phyloP scores from a whole-genome alignment of 805 yeast genomes.

The Cyberlindnera bimundalis region DNA sequence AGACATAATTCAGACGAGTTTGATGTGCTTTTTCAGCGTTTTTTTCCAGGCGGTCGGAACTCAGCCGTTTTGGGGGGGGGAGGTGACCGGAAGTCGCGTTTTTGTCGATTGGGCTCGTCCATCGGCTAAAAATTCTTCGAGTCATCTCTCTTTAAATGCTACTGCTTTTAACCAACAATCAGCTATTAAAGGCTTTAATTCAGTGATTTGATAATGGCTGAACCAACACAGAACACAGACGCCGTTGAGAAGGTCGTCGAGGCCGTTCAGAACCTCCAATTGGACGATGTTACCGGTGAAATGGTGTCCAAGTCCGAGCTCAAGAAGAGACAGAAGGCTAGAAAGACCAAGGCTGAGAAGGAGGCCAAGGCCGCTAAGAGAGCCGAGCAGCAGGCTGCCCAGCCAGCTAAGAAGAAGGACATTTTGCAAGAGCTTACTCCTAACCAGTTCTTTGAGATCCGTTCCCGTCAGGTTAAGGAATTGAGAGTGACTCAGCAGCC shows the following conservation, averaged over 20 bases:
- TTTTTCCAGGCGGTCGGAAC: not conserved
- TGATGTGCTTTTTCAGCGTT: not conserved
- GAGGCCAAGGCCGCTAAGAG: conserved; percentile 80
- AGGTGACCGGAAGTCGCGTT: too few relatives aligned
- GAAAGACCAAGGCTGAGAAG: conserved; percentile 83
- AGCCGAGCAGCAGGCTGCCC: conserved; percentile 39
- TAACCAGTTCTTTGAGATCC: conserved; percentile 88
- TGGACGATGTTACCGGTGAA: conserved; percentile 96
- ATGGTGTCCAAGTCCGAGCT: conserved; percentile 94
- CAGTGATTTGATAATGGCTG: not conserved
- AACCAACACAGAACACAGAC: too few relatives aligned
- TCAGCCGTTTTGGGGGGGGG: too few relatives aligned
- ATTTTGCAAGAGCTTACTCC: conserved; percentile 88
- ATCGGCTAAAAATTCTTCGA: not conserved
- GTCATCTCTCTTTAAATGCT: too few relatives aligned
- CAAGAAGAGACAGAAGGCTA: conserved; percentile 89
- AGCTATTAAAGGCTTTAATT: too few relatives aligned
- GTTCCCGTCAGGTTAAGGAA: conserved; percentile 85
- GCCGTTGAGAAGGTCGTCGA: conserved; percentile 60
- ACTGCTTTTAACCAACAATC: too few relatives aligned
- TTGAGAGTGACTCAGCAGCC: conserved; percentile 65
- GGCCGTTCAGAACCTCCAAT: conserved; percentile 67
- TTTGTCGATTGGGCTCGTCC: too few relatives aligned
- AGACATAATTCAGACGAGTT: not conserved
- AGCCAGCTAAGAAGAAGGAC: conserved; percentile 54